Percentiles rank a stretch among this genome's conserved stretches.
Conservation (phyloP, 495 filamentous ascomycete genomes). For the Lindgomyces ingoldianus region DNA sequence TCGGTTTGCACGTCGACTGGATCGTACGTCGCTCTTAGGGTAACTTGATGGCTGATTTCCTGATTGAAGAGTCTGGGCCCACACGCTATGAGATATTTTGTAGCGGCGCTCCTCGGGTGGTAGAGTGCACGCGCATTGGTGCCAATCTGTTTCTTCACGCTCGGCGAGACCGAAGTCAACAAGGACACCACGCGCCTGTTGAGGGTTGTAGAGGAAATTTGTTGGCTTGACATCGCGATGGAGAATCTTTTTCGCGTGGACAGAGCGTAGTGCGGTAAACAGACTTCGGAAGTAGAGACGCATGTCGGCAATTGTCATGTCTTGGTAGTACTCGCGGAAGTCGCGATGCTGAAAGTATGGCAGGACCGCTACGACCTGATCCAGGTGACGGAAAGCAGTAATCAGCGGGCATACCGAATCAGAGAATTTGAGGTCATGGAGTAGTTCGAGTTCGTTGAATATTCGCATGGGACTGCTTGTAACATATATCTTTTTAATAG, state of each 20-base stretch:
- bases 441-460: conserved; percentile 92
- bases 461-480: conserved; percentile 91
- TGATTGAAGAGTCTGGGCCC: conserved; percentile 43
- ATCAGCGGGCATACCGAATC: conserved; percentile 89
- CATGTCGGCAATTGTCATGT: conserved; percentile 82
- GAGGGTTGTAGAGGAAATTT: conserved; percentile 94
- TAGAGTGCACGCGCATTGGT: conserved; percentile 71
- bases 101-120: conserved; percentile 38
- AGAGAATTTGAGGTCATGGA: conserved; percentile 85
- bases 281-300: conserved; percentile 85
- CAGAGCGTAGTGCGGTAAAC: conserved; percentile 78
- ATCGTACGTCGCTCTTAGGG: conserved; percentile 78
- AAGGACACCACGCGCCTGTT: conserved; percentile 78
- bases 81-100: conserved; percentile 43
- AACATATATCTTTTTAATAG: conserved; percentile 98
- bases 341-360: conserved; percentile 95
- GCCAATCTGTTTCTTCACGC: conserved; percentile 69
- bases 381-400: conserved; percentile 88
- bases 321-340: conserved; percentile 91
- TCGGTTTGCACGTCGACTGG: conserved; percentile 85
- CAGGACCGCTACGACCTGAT: conserved; percentile 92
- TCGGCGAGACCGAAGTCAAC: conserved; percentile 97
- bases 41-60: conserved; percentile 49
- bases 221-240: conserved; percentile 99
- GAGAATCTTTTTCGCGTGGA: conserved; percentile 80